Evolutionary conservation across 345 rosid genomes (phyloP), one percentile per base, ranked within the genome.

Genomic region (Arabidopsis arenosa): DNA sequence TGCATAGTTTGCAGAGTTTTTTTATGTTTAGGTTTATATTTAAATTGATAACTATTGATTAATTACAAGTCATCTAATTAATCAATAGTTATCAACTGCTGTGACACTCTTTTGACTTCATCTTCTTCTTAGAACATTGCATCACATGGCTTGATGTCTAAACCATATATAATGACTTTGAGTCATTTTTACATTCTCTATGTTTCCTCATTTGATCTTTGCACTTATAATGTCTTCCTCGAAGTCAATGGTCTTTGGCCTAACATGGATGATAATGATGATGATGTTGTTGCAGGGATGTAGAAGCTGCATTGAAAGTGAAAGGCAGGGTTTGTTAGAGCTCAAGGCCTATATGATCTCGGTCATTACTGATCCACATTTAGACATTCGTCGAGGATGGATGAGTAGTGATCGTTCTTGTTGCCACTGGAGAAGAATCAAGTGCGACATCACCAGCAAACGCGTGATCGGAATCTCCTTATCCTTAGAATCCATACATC

Each of bases 311-410:
- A 47, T 9, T 54, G 71, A 74, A 5, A 67, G 68, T 40, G 80
- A 82, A 60, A 82, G 63, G 4, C 26, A 4, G 5, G 80, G 71
- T 4, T 59, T 82, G 18, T 40, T 75, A 14, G 62, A 82, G 53
- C 43, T 75, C 55, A 79, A 75, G 52, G 10, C 33, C 10, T 51
- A 15, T 72, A 26, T 70, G 1, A 12, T 58, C 21, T 44, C 45
- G n/a, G 7, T 43, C 1, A 44, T 5, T 56, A 44, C 10, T 2
- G 65, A 70, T 15, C 14, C 14, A 33, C 66, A 45, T 8, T 23
- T 26, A 6, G 54, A 70, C 66, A 13, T 45, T 70, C 57, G n/a
- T 17, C 15, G 30, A 74, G 77, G 52, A 61, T 72, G 75, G 68
- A 61, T 9, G 18, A 51, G 21, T 39, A 51, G 43, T 49, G 21